Evolutionary conservation across 345 rosid genomes (phyloP).

Genomic region (Cardamine occulta): DNA sequence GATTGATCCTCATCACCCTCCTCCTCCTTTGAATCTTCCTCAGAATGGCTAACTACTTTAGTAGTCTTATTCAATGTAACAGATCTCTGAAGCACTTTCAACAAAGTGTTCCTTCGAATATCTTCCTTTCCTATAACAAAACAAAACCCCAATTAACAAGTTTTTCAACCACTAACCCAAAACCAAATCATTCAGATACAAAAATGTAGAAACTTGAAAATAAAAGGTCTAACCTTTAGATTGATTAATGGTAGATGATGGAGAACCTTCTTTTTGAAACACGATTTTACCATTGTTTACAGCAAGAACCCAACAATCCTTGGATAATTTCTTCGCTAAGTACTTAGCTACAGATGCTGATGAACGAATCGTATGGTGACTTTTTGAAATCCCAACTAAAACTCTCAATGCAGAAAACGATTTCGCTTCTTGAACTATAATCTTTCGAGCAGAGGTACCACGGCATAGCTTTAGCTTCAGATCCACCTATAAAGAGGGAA

Average conservation of each 20-base stretch:
- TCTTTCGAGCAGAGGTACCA: constrained; percentile 65
- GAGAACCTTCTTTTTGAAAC: constrained; percentile 67
- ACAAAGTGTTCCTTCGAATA: constrained; percentile 51
- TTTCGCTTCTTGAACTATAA: constrained; percentile 79
- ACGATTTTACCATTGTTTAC: constrained; percentile 75
- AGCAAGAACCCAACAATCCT: constrained; percentile 65
- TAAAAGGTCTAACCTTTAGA: constrained; percentile 51
- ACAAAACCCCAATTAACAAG: neutral
- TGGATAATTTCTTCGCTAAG: constrained; percentile 72
- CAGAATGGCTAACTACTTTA: constrained; percentile 49
- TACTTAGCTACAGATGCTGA: constrained; percentile 80
- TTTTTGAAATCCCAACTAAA: constrained; percentile 65
- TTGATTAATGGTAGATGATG: constrained; percentile 29
- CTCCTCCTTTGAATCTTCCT: constrained; percentile 28
- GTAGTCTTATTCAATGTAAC: constrained; percentile 53
- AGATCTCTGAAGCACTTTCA: constrained; percentile 62
- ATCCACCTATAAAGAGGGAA: constrained; percentile 65
- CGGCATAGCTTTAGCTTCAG: constrained; percentile 91
- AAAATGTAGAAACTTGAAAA: neutral
- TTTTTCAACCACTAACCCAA: neutral
- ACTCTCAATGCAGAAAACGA: constrained; percentile 63
- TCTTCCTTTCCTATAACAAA: constrained; percentile 56
- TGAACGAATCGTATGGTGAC: constrained; percentile 60
- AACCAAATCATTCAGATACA: neutral
- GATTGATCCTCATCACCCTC: constrained; percentile 23